Evolutionary conservation across 192 early-diverging fungal genomes (phyloP), one percentile per base, ranked within the genome.

Genomic region (Linnemannia elongata): DNA sequence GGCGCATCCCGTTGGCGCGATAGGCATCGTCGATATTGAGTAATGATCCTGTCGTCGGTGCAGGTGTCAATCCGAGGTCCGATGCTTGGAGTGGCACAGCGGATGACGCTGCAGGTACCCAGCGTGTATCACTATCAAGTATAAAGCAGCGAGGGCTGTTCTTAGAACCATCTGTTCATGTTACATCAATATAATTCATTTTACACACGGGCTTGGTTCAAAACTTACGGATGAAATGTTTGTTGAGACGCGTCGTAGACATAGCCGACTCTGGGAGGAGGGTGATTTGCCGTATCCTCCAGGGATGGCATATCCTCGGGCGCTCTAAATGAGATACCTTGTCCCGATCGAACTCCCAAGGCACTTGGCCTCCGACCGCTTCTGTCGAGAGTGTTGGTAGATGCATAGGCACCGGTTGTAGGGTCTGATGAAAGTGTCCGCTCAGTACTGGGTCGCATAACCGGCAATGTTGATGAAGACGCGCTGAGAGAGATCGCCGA

Each of bases 351-450:
- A 41, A 45, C 44, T 27, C 69, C 80, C 45, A 81, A 17, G 13
- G 45, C 66, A 38, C 72, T 33, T 9, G 80, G 80, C 42, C 73
- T 68, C 12, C 80, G 80, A 3, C 73, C 80, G 24, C 73, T 70
- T 39, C 38, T 27, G 42, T 81, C 80, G 9, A 75, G 47, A 44
- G 74, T 70, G 17, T 73, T 73, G 35, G 80, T 81, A 7, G 80
- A 81, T 17, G 74, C 74, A 47, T 74, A 75, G 0, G 69, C 69
- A 13, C 60, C 80, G 4, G 80, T 81, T 38, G 80, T 81, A 22
- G 80, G 80, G 38, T 81, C 80, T 9, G 80, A 74, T 47, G 80
- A 81, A 66, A 60, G 54, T 22, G 80, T 81, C 38, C 80, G 60
- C 24, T 81, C 80, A 39, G 68, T 70, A 8, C 15, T 69, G 7